Base-by-base conservation (phyloP, 31 red algal genomes). In the Odonthalia washingtoniensis region DNA sequence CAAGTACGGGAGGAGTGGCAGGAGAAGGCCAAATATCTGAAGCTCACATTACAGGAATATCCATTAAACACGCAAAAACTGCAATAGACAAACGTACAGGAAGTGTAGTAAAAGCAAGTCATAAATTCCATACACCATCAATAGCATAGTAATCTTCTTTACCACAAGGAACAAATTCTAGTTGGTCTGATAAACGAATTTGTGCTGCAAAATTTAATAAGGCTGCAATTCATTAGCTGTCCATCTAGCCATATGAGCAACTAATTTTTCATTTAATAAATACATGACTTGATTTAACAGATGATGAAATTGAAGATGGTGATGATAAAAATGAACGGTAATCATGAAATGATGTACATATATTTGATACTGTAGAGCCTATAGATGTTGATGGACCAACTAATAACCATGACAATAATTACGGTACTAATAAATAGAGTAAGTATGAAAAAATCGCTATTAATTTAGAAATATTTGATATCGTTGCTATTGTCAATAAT, bases 351-450 rank as follows among this genome's bases (percentile, higher is more conserved):
- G 61, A 73, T 16, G 72, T 40, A 69, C 87, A 90, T 3, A 90
- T 69, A 60, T 90, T 78, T 1, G 83, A 64, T 4, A 93, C 33
- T 1, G 76, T 79, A 0, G 42, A 46, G 36, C 90, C 90, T 4
- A 84, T 65, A 16, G 83, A 75, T 26, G 90, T 40, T 12, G 83
- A 74, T 5, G 87, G 45, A 45, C 90, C 90, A 39, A 87, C 83
- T 3, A 86, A 70, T 26, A 83, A 64, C 90, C 87, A 90, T 28
- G 76, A 61, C 46, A 90, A 60, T 2, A 90, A 43, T 62, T 36
- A 34, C 12, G 87, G 87, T 6, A 90, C 28, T 4, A 90, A 36
- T 1, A 90, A 46, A 57, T 82, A 78, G 14, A 42, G 46, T 65
- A 90, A 44, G 39, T 90, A 77, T 14, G 75, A 28, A 38, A 90